A percentile compares a stretch with the other conserved stretches of the same genome.
These are phyloP conservation scores for Bigelowiella natans DNA, from an alignment of 78 protist genomes.

Conservation along the genomic window DNA sequence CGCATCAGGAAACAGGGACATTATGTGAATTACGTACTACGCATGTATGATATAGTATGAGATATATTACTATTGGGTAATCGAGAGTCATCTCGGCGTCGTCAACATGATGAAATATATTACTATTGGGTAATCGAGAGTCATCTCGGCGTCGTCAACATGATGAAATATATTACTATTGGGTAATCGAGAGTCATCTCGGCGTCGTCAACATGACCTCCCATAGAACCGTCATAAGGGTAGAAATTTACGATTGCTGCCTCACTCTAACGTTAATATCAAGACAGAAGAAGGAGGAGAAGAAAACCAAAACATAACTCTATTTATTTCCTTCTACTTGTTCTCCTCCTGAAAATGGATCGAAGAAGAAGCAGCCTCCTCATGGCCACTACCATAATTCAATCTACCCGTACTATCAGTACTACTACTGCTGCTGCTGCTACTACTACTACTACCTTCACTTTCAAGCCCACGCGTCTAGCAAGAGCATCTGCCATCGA, in stretches of 20 bases:
- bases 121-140: background rate
- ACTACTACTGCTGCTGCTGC: background rate
- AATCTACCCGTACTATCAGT: background rate
- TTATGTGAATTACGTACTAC: no score
- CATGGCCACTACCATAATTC: background rate
- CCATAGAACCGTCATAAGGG: background rate
- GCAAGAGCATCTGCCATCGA: background rate
- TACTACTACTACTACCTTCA: no score
- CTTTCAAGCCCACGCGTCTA: background rate
- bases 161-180: background rate
- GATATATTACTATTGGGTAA: background rate
- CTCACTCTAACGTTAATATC: background rate
- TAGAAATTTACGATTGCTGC: background rate
- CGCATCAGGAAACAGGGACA: no score
- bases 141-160: background rate
- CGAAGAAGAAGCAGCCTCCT: no score
- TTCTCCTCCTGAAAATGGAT: no score
- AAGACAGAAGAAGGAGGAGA: no score
- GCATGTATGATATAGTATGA: no score
- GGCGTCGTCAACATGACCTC: background rate
- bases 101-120: background rate
- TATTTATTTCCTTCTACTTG: no score
- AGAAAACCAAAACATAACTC: no score
- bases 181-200: background rate
- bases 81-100: background rate